These are phyloP conservation scores for Flaveria robusta DNA, from an alignment of 129 eudicot species.

Conservation along the genomic window DNA sequence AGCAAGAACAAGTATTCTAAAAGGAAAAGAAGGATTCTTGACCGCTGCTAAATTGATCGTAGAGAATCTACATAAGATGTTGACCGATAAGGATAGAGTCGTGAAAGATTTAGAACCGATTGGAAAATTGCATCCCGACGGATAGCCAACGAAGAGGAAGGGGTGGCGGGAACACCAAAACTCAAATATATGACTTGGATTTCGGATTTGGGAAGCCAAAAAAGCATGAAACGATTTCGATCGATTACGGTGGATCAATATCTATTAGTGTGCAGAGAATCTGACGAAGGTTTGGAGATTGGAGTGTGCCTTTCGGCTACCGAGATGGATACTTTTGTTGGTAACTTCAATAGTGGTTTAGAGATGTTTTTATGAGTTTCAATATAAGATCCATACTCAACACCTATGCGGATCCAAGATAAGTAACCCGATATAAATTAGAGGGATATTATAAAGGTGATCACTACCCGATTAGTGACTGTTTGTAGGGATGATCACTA, in stretches of 20 bases:
- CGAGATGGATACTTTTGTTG: conserved; percentile 5
- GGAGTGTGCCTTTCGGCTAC: conserved; percentile 9
- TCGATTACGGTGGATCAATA: not conserved
- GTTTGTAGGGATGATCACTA: too few relatives aligned
- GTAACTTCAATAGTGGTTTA: not conserved
- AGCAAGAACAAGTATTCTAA: not conserved
- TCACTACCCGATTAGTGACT: too few relatives aligned
- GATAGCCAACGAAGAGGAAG: not conserved
- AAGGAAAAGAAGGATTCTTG: not conserved
- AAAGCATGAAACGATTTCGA: not conserved
- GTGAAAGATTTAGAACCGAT: not conserved
- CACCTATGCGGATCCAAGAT: too few relatives aligned
- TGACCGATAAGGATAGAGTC: not conserved
- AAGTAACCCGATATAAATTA: too few relatives aligned
- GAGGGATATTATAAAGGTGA: too few relatives aligned
- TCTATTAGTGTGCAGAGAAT: not conserved
- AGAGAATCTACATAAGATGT: not conserved
- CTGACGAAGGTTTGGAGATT: not conserved
- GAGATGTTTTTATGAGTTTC: too few relatives aligned
- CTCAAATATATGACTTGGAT: not conserved
- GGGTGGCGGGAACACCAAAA: not conserved
- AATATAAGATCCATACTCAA: not conserved
- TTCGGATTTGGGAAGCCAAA: conserved; percentile 4
- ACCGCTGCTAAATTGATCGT: not conserved
- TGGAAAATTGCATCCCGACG: not conserved